Conservation (phyloP, 306 rosid species). For the Begonia loranthoides region DNA sequence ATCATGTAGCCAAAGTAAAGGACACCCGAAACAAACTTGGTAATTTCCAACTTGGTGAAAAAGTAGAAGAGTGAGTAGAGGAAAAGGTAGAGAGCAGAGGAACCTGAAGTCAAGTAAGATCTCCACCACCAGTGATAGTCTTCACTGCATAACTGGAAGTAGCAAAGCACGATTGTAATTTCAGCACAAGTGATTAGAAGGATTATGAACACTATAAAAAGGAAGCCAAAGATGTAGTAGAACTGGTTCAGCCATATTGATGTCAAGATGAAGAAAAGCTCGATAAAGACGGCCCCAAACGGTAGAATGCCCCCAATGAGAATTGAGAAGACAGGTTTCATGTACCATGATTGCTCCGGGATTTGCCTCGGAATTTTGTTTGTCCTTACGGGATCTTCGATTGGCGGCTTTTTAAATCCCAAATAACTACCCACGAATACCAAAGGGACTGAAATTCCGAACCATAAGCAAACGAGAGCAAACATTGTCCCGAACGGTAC, state of each 20-base stretch:
- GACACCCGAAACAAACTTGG: conserved; percentile 76
- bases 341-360: conserved; percentile 89
- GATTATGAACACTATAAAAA: conserved; percentile 76
- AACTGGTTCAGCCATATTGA: conserved; percentile 92
- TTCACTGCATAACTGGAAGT: conserved; percentile 97
- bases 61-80: conserved; percentile 78
- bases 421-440: conserved; percentile 58
- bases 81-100: conserved; percentile 85
- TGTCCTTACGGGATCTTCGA: conserved; percentile 77
- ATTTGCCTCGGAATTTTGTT: conserved; percentile 78
- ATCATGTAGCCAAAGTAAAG: conserved; percentile 85
- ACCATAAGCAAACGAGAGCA: conserved; percentile 86
- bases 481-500: conserved; percentile 97
- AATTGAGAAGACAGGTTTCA: conserved; percentile 51
- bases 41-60: conserved; percentile 81
- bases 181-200: conserved; percentile 86
- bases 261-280: conserved; percentile 90
- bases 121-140: conserved; percentile 98
- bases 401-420: conserved; percentile 44
- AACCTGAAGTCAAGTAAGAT: conserved; percentile 80
- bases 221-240: conserved; percentile 75
- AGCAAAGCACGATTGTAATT: conserved; percentile 82
- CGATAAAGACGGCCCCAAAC: conserved; percentile 86
- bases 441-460: conserved; percentile 92
- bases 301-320: conserved; percentile 85